These are phyloP conservation scores for Postia placenta DNA, from an alignment of 768 basidiomycete species.

Conservation along the genomic window DNA sequence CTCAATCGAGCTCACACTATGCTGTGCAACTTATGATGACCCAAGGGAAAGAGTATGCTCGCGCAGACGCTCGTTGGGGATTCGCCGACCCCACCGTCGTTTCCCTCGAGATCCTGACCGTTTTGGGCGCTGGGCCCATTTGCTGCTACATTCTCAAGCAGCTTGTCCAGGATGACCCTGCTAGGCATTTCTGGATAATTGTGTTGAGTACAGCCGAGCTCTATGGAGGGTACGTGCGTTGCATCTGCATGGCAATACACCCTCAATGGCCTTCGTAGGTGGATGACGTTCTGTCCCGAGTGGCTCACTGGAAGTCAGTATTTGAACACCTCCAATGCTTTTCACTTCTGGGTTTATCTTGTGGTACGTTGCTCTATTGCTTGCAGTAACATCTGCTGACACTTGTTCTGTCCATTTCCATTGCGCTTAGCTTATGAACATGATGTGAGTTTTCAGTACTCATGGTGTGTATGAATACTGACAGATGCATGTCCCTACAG, in stretches of 20 bases:
- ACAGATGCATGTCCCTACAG: constrained; percentile 35
- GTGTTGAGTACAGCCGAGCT: constrained; percentile 71
- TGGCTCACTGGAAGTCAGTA: constrained; percentile 74
- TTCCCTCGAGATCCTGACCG: constrained; percentile 78
- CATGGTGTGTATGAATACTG: no score
- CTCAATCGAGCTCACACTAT: neutral
- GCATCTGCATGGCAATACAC: neutral
- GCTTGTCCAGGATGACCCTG: constrained; percentile 57
- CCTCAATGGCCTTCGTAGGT: constrained; percentile 24
- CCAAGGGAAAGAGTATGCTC: constrained; percentile 75
- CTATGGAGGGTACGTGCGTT: constrained; percentile 56
- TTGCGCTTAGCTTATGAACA: constrained; percentile 78
- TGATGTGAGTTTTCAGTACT: constrained; percentile 71
- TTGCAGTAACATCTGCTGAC: no score
- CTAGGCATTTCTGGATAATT: constrained; percentile 77
- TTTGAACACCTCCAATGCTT: constrained; percentile 61
- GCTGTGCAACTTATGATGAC: neutral
- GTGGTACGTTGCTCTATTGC: no score
- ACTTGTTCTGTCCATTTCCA: no score
- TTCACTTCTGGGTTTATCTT: constrained; percentile 79
- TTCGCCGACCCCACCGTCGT: constrained; percentile 72
- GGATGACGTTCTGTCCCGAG: constrained; percentile 89
- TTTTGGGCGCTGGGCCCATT: constrained; percentile 69
- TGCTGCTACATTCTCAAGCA: constrained; percentile 69
- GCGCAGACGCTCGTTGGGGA: constrained; percentile 81